phyloP scores from a whole-genome alignment of 2,329 filamentous ascomycete genomes.

The Diplodia scrobiculata region DNA sequence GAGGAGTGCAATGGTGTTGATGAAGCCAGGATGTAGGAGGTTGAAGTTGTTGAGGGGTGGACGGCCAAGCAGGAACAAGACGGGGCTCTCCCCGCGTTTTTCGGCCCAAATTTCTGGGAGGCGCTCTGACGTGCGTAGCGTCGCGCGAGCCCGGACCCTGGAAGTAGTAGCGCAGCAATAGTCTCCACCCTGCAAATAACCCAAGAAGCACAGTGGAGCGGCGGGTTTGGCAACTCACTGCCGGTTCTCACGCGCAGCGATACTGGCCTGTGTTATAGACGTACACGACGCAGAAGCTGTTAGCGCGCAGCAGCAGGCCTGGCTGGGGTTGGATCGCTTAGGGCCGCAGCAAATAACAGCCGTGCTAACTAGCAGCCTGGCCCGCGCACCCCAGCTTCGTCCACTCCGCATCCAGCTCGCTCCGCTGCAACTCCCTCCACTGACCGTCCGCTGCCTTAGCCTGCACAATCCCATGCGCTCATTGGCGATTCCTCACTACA shows the following conservation, averaged over 20 bases:
- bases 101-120: neutral
- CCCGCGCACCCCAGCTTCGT: neutral
- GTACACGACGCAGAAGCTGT: neutral
- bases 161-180: neutral
- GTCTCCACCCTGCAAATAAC: neutral
- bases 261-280: neutral
- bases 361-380: neutral
- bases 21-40: neutral
- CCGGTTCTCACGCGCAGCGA: neutral
- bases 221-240: neutral
- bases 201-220: neutral
- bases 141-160: neutral
- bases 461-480: neutral
- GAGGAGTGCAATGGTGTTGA: neutral
- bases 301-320: neutral
- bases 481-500: neutral
- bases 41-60: neutral
- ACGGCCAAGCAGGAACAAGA: neutral
- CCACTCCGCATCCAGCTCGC: neutral
- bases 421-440: neutral
- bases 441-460: neutral
- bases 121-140: neutral
- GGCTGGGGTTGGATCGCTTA: neutral
- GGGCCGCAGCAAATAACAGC: neutral
- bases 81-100: slow-evolving; percentile 8